Base-by-base conservation (phyloP, 2,329 filamentous ascomycete genomes). In the Clonostachys solani region DNA sequence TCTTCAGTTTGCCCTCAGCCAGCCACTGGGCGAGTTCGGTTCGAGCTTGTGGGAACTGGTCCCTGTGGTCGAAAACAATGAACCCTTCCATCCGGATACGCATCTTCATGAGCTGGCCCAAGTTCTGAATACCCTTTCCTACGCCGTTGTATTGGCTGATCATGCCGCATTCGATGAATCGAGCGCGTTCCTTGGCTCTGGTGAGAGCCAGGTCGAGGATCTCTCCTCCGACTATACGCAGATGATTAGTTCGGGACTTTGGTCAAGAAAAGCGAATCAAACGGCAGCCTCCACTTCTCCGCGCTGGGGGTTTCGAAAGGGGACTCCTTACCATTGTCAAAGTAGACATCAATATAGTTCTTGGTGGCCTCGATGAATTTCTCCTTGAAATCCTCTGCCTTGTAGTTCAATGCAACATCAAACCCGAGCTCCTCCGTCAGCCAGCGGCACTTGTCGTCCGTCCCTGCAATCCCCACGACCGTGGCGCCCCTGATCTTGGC, bases 111-210 rank as follows among this genome's bases (percentile, higher is more conserved):
- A 78, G 68, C 63, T 73, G 74, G 44, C 65, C 62, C 57, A 78
- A 74, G 59, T 81, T 77, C 56, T 71, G 17, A 70, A 29, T 29
- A 29, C 23, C 23, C 23, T 29, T 29, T 8, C 8, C 8, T 5
- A 10, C 61, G 18, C 16, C 34, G 63, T 89, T 88, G 65, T 89
- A 89, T 61, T 84, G 77, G 60, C 77, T 83, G 66, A 90, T 89
- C 52, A 64, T 73, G 43, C 86, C 86, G 64, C 86, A 89, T 65
- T 86, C 86, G 54, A 84, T 80, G 61, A 89, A 86, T 33, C 85
- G 75, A 15, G 85, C 68, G 59, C 77, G 69, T 44, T 67, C 66
- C 47, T 82, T 83, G 48, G 86, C 84, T 16, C 82, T 74, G 5
- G 64, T 68, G 36, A 90, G 71, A 38, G 83, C 84, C 51, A 81